These are phyloP conservation scores for Backusella westeae DNA, from an alignment of 192 early-diverging fungal species.

Conservation along the genomic window DNA sequence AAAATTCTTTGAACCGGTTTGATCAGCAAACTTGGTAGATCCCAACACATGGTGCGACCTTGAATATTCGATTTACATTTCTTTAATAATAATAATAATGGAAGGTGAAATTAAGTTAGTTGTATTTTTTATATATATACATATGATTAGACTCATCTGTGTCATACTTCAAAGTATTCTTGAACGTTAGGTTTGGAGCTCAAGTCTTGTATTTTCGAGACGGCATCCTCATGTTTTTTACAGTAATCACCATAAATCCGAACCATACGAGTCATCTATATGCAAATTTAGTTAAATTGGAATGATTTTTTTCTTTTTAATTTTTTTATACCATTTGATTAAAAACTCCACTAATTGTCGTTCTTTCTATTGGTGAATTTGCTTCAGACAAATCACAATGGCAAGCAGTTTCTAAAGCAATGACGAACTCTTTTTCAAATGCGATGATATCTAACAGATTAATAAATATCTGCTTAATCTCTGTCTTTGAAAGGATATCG, in stretches of 20 bases:
- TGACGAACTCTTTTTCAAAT: conserved; percentile 64
- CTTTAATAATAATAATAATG: conserved; percentile 39
- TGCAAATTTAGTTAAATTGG: neutral
- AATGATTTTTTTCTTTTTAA: neutral
- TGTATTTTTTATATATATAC: neutral
- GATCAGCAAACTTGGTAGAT: conserved; percentile 86
- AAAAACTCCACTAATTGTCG: conserved; percentile 51
- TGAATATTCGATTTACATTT: conserved; percentile 59
- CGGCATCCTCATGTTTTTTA: conserved; percentile 71
- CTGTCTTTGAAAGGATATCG: conserved; percentile 50
- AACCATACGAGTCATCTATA: conserved; percentile 41
- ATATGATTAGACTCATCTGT: neutral
- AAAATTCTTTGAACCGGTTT: conserved; percentile 96
- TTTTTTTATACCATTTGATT: conserved; percentile 39
- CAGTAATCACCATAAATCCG: conserved; percentile 70
- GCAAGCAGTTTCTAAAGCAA: conserved; percentile 60
- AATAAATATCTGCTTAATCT: conserved; percentile 72
- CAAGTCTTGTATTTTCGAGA: conserved; percentile 62
- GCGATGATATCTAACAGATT: conserved; percentile 77
- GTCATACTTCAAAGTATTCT: conserved; percentile 45
- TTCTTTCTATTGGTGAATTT: conserved; percentile 4
- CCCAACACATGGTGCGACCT: conserved; percentile 85
- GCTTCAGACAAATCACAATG: conserved; percentile 25
- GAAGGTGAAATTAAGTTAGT: neutral
- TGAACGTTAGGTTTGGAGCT: conserved; percentile 40